phyloP scores from a whole-genome alignment of 2,329 filamentous ascomycete genomes.

The Bertia moriformis region DNA sequence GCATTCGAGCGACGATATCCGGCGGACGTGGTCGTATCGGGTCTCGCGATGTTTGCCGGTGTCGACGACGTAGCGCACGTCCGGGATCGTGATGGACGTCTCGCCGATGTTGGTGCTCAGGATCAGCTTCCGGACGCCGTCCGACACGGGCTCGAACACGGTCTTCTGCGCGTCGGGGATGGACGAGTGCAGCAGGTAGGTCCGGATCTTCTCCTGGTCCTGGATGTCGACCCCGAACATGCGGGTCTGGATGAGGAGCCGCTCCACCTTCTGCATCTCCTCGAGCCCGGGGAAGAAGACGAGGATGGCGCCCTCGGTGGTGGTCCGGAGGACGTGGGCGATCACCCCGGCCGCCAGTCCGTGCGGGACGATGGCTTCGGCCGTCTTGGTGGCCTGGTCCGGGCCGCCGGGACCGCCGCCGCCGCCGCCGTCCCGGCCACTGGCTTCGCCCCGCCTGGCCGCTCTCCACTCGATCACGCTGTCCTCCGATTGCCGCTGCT shows the following conservation, averaged over 20 bases:
- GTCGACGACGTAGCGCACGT: slow-evolving; percentile 33
- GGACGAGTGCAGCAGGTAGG: slow-evolving; percentile 29
- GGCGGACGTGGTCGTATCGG: slow-evolving; percentile 21
- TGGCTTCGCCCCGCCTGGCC: slow-evolving; percentile 8
- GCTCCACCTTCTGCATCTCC: slow-evolving; percentile 17
- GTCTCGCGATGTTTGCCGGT: slow-evolving; percentile 19
- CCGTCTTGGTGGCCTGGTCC: slow-evolving; percentile 13
- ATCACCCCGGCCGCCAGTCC: slow-evolving; percentile 25
- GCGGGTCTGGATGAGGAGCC: slow-evolving; percentile 11
- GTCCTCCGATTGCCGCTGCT: no score
- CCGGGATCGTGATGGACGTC: slow-evolving; percentile 32
- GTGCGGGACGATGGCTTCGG: slow-evolving; percentile 21
- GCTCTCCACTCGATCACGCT: slow-evolving; percentile 22
- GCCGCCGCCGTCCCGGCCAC: slow-evolving; percentile 10
- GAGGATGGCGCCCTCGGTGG: slow-evolving; percentile 25
- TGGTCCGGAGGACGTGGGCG: slow-evolving; percentile 26
- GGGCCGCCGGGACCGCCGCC: no score
- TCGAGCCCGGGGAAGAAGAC: slow-evolving; percentile 29
- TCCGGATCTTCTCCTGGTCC: slow-evolving; percentile 20
- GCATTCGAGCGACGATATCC: slow-evolving; percentile 20
- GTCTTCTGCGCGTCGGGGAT: slow-evolving; percentile 22
- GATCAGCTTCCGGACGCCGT: slow-evolving; percentile 28
- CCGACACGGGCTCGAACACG: slow-evolving; percentile 21
- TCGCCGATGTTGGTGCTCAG: slow-evolving; percentile 34
- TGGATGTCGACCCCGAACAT: slow-evolving; percentile 22